These are phyloP conservation scores for Fusarium tricinctum DNA, from an alignment of 2,329 filamentous ascomycete species.

Conservation along the genomic window DNA sequence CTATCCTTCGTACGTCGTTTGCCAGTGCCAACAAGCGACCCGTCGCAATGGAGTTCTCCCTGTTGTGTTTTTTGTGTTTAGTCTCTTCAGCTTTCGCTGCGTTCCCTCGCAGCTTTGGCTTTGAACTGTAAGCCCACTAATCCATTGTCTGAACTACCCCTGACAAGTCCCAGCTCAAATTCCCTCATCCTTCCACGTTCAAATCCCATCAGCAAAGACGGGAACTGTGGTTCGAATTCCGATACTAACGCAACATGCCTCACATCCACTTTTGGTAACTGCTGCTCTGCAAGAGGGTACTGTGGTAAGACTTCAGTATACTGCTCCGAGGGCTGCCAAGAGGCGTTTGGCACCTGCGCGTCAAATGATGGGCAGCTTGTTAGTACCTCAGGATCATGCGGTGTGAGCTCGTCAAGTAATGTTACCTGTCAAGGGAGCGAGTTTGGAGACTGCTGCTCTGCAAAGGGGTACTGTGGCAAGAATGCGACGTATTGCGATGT, in stretches of 20 bases:
- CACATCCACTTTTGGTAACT: constrained; percentile 23
- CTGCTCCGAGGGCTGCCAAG: constrained; percentile 19
- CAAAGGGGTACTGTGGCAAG: constrained; percentile 6
- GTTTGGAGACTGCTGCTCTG: constrained; percentile 10
- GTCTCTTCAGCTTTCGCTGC: not conserved
- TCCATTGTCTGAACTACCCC: not conserved
- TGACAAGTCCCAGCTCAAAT: constrained; percentile 6
- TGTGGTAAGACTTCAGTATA: constrained; percentile 26
- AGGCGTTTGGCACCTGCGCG: constrained; percentile 10
- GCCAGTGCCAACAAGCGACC: not conserved
- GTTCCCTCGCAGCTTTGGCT: not conserved
- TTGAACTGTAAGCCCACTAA: not conserved
- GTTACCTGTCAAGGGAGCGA: constrained; percentile 6
- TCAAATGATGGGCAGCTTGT: constrained; percentile 9
- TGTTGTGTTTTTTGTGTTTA: not conserved
- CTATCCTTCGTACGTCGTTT: constrained; percentile 5
- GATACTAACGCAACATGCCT: constrained; percentile 28
- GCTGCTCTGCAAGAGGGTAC: constrained; percentile 19
- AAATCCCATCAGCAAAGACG: constrained; percentile 22
- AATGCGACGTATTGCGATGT: constrained; percentile 6
- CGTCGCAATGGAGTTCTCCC: constrained; percentile 10
- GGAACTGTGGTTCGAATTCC: constrained; percentile 26
- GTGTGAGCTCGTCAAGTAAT: constrained; percentile 8
- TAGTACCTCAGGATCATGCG: constrained; percentile 12
- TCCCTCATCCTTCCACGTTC: constrained; percentile 13